phyloP scores from a whole-genome alignment of 495 filamentous ascomycete species.

The Penicillium desertorum region DNA sequence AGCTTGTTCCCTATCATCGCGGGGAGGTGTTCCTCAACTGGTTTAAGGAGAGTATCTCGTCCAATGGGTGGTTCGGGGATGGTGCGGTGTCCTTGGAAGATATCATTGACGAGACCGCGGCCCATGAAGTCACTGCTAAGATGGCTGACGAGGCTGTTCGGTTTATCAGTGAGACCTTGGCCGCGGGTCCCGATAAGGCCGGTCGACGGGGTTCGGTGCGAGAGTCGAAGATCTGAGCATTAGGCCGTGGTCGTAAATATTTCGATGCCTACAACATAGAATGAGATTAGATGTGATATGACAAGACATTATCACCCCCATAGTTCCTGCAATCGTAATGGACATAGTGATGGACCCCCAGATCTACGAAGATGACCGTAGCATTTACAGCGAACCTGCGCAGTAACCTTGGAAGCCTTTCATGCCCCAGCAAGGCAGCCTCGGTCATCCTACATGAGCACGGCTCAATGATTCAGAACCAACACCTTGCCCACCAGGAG shows the following conservation, averaged over 20 bases:
- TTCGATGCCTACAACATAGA: conserved; percentile 7
- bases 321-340: not conserved
- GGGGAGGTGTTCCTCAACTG: conserved; percentile 67
- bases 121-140: conserved; percentile 67
- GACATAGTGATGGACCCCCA: not conserved
- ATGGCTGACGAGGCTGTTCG: conserved; percentile 72
- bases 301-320: not conserved
- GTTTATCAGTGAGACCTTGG: conserved; percentile 59
- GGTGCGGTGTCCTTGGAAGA: conserved; percentile 65
- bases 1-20: conserved; percentile 76
- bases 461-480: not conserved
- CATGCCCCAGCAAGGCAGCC: not conserved
- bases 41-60: conserved; percentile 59
- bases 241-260: conserved; percentile 3
- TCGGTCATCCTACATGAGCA: conserved; percentile 8
- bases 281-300: conserved; percentile 1
- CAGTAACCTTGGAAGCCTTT: not conserved
- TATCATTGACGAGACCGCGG: conserved; percentile 67
- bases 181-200: conserved; percentile 16
- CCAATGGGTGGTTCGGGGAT: conserved; percentile 57
- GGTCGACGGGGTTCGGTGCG: conserved; percentile 37
- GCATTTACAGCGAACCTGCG: not conserved
- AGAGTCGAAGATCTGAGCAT: conserved; percentile 41
- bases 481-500: not conserved
- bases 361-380: conserved; percentile 4